Evolutionary conservation across 148 eudicot genomes (phyloP).

Genomic region (Oxyria digyna): DNA sequence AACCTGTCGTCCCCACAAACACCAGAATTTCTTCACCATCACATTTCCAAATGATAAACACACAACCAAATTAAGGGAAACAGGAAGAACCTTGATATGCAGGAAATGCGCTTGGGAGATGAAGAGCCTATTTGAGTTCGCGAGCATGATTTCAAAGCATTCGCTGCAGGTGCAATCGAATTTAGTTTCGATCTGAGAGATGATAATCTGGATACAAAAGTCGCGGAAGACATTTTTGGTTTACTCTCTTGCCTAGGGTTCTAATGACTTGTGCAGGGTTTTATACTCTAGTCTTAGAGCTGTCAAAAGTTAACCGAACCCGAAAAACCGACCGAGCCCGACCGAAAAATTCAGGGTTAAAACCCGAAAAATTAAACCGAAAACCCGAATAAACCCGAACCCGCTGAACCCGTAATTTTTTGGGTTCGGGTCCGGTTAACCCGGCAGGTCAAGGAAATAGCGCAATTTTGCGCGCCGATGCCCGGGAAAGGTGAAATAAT

Average conservation of each 20-base stretch:
- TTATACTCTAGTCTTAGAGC: no score
- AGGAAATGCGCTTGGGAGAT: constrained; percentile 14
- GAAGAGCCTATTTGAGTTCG: constrained; percentile 12
- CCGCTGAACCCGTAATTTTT: no score
- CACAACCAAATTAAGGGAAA: constrained; percentile 4
- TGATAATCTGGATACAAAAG: constrained; percentile 22
- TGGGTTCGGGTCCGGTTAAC: no score
- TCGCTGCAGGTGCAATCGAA: constrained; percentile 13
- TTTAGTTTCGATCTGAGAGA: constrained; percentile 11
- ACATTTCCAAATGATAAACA: not conserved
- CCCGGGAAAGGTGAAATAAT: no score
- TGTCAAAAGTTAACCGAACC: no score
- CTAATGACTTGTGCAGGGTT: not conserved
- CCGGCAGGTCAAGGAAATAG: no score
- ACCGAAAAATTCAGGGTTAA: no score
- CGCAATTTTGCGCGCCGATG: no score
- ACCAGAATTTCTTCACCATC: not conserved
- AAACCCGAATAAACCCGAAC: no score
- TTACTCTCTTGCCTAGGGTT: not conserved
- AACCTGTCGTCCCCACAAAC: constrained; percentile 17
- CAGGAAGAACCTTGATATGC: constrained; percentile 19
- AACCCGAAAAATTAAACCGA: no score
- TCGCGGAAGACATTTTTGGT: constrained; percentile 13
- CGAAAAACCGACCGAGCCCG: no score
- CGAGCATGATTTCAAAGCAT: constrained; percentile 14